phyloP scores from a whole-genome alignment of 805 yeast genomes.

The Candida nanaspora region DNA sequence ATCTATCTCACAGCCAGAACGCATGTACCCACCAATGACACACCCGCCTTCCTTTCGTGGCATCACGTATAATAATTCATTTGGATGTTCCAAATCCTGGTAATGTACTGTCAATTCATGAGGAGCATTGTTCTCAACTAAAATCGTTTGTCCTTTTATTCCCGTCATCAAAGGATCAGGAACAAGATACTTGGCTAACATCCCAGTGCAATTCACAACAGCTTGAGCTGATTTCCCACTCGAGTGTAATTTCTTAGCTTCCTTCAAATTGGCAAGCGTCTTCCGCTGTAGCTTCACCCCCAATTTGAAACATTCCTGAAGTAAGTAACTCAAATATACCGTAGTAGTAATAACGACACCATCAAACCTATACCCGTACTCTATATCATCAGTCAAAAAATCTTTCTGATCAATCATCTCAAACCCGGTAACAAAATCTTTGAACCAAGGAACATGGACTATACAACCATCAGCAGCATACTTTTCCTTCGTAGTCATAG shows the following conservation, averaged over 20 bases:
- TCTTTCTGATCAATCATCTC: conserved; percentile 27
- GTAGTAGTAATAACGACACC: conserved; percentile 23
- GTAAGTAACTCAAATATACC: conserved; percentile 21
- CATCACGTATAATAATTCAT: conserved; percentile 51
- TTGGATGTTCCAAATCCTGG: conserved; percentile 20
- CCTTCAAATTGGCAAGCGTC: conserved; percentile 33
- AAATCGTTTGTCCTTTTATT: conserved; percentile 54
- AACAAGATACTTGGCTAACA: conserved; percentile 37
- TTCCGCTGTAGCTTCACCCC: conserved; percentile 46
- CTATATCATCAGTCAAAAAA: conserved; percentile 25
- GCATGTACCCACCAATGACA: conserved; percentile 51
- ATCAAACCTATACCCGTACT: conserved; percentile 39
- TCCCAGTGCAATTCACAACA: conserved; percentile 54
- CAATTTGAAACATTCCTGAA: conserved; percentile 33
- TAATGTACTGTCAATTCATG: conserved; percentile 24
- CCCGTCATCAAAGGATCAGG: conserved; percentile 38
- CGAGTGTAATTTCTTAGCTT: conserved; percentile 39
- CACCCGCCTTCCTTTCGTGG: conserved; percentile 74
- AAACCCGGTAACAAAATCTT: conserved; percentile 34
- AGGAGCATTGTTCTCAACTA: conserved; percentile 38
- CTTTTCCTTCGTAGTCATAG: conserved; percentile 12
- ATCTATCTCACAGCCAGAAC: conserved; percentile 11
- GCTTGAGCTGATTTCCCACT: conserved; percentile 35
- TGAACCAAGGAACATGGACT: conserved; percentile 41
- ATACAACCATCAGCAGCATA: conserved; percentile 7